Evolutionary conservation across 768 basidiomycete species (phyloP).

Genomic region (Boletus fagicola): DNA sequence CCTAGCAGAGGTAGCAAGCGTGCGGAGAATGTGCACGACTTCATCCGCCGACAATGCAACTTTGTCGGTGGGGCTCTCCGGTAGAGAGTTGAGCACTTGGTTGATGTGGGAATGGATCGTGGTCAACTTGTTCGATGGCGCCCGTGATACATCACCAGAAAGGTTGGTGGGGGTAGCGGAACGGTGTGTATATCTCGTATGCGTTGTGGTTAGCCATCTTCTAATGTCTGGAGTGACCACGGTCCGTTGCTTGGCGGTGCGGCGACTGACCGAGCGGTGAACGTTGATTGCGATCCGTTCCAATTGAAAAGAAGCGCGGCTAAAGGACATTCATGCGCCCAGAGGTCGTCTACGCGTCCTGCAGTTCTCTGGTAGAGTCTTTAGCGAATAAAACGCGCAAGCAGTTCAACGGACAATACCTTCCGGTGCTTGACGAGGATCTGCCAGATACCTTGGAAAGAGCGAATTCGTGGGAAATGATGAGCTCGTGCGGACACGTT

Average conservation of each 20-base stretch:
- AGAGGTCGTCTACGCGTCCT: conserved; percentile 16
- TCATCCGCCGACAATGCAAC: conserved; percentile 24
- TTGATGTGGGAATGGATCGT: conserved; percentile 23
- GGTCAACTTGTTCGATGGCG: conserved; percentile 19
- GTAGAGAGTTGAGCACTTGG: conserved; percentile 23
- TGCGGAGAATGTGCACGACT: conserved; percentile 40
- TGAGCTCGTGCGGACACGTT: conserved; percentile 28
- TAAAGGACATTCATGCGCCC: conserved; percentile 62
- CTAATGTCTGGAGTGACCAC: conserved; percentile 13
- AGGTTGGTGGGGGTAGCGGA: not conserved
- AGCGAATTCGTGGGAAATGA: conserved; percentile 28
- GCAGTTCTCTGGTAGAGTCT: conserved; percentile 4
- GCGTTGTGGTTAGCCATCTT: conserved; percentile 23
- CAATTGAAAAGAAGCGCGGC: conserved; percentile 36
- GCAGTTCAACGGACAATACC: conserved; percentile 15
- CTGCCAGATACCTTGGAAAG: not conserved
- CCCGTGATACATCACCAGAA: conserved; percentile 13
- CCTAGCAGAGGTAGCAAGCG: conserved; percentile 51
- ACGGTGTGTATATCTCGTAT: conserved; percentile 7
- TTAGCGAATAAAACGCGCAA: conserved; percentile 6
- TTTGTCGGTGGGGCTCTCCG: conserved; percentile 7
- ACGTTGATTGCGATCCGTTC: conserved; percentile 29
- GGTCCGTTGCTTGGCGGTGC: conserved; percentile 11
- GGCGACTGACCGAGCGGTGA: conserved; percentile 21
- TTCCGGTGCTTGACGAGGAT: conserved; percentile 1